A percentile compares a stretch with the other conserved stretches of the same genome.
These are phyloP conservation scores for Pseudoturritis turrita DNA, from an alignment of 345 rosid species.

Conservation along the genomic window DNA sequence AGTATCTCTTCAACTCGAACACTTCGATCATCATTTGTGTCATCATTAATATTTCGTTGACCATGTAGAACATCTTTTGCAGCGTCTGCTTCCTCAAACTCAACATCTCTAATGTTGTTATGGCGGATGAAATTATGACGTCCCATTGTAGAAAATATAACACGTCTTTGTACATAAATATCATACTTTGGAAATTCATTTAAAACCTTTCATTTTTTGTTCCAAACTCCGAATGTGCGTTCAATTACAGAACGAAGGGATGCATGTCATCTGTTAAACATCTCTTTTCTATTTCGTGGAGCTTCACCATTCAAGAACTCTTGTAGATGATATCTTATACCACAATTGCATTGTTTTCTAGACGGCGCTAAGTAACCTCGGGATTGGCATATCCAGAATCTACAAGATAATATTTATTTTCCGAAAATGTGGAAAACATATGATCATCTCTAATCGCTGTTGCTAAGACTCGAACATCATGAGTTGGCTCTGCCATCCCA, in stretches of 20 bases:
- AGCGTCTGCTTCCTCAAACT: neutral
- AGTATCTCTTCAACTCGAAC: neutral
- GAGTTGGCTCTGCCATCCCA: neutral
- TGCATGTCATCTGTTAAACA: neutral
- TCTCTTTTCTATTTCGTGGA: neutral
- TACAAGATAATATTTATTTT: neutral
- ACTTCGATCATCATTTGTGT: neutral
- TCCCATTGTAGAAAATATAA: neutral
- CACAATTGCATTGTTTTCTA: neutral
- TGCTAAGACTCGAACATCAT: neutral
- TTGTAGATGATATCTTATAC: neutral
- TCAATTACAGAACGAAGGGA: neutral
- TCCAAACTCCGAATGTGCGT: neutral
- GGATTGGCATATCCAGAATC: neutral
- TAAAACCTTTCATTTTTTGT: neutral
- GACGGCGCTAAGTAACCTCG: neutral
- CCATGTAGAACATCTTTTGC: neutral
- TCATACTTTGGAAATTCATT: neutral
- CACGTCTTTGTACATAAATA: neutral
- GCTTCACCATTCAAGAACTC: neutral
- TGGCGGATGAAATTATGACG: neutral
- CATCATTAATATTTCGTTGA: neutral
- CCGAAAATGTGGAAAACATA: neutral
- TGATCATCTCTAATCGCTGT: neutral
- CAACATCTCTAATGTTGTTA: neutral